Evolutionary conservation across 208 protist genomes (phyloP), one percentile per base, ranked within the genome.

Genomic region (Trypanosoma theileri): DNA sequence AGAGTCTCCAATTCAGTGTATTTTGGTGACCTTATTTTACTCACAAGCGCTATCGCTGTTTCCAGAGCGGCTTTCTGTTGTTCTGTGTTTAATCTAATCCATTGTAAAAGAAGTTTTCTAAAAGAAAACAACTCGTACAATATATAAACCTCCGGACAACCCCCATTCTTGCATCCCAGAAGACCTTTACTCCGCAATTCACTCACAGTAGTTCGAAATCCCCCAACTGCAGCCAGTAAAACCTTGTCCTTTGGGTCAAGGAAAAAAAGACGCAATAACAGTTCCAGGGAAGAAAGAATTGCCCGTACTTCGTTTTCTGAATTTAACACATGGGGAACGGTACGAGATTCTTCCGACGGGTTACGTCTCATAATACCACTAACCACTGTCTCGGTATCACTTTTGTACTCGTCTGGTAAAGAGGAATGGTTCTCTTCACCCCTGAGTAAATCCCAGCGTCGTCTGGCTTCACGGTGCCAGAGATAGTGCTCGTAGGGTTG

Each of bases 51-150:
- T 56, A 75, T 19, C 31, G 70, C 70, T 19, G 70, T 53, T 42
- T 65, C 55, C 13, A 57, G 0, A 44, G 48, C 54, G 26, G 31
- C 40, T 35, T 19, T 61, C 28, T 71, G 59, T 41, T 63, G 42
- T 35, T 63, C 17, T 51, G 48, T 21, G 16, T 40, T 40, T 14
- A 91, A 61, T n/a, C 70, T 70, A 9, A 48, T 63, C 81, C 81
- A 91, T 12, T 68, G 62, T 11, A 74, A 46, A 14, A 75, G 31
- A 35, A 91, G 66, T 28, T 78, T 88, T 46, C 79, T 68, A 35
- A 84, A 69, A 17, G 82, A 85, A 53, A 82, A 77, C n/a, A 91
- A 52, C 50, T 91, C 85, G 64, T 84, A 80, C 26, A 91, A 66
- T 51, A 91, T 56, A 44, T 79, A 78, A 11, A 91, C 41, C 42